phyloP scores from a whole-genome alignment of 2,329 filamentous ascomycete genomes.

The Phialocephala sp. region DNA sequence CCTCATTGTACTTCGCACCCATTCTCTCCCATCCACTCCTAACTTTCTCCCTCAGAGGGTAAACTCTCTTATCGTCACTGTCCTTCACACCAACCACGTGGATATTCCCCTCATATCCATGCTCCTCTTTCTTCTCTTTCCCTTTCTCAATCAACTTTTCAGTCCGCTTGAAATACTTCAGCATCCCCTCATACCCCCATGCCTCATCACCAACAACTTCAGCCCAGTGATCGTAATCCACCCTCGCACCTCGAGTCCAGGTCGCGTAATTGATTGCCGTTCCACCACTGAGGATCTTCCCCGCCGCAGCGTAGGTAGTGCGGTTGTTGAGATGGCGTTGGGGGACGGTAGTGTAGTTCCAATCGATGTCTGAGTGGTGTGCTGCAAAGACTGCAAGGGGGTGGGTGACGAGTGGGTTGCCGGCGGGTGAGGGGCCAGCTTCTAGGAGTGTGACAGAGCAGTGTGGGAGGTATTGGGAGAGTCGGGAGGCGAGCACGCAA shows the following conservation, averaged over 20 bases:
- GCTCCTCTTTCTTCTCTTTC: background rate
- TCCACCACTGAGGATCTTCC: slow-evolving; percentile 49
- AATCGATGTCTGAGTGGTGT: slow-evolving; percentile 36
- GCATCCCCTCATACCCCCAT: slow-evolving; percentile 53
- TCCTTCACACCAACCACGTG: slow-evolving; percentile 44
- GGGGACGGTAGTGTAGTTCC: slow-evolving; percentile 44
- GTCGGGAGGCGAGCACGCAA: slow-evolving; percentile 45
- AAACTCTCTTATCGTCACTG: slow-evolving; percentile 12
- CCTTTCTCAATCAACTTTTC: slow-evolving; percentile 30
- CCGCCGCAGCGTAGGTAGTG: slow-evolving; percentile 18
- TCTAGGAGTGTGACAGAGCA: slow-evolving; percentile 47
- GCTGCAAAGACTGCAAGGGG: background rate
- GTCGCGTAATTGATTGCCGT: slow-evolving; percentile 45
- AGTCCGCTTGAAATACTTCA: slow-evolving; percentile 50
- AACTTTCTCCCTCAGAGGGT: background rate
- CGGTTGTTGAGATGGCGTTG: slow-evolving; percentile 21
- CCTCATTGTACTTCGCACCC: slow-evolving; percentile 31
- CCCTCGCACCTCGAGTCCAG: slow-evolving; percentile 36
- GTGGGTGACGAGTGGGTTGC: background rate
- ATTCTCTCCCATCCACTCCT: slow-evolving; percentile 28
- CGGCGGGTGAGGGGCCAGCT: slow-evolving; percentile 40
- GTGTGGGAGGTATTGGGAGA: slow-evolving; percentile 37
- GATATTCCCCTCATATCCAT: slow-evolving; percentile 26
- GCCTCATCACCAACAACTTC: slow-evolving; percentile 46
- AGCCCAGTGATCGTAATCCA: slow-evolving; percentile 54